These are phyloP conservation scores for Wallacemonas sp. DNA, from an alignment of 208 protist species.

Conservation along the genomic window DNA sequence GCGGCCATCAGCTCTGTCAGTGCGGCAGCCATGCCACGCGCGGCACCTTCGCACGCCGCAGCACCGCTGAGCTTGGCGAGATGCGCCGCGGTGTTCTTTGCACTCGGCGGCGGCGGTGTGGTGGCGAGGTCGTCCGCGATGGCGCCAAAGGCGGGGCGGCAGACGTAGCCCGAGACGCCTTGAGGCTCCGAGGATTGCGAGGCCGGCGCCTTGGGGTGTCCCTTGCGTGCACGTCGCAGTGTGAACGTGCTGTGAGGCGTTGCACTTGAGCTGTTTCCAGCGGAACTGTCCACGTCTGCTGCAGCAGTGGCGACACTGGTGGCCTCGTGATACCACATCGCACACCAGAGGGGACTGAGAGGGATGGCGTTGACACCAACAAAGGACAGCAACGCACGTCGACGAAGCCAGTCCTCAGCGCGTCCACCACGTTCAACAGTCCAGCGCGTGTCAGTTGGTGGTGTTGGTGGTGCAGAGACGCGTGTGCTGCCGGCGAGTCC, in stretches of 20 bases:
- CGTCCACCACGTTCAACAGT: no score
- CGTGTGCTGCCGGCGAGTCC: no score
- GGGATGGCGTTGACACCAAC: conserved; percentile 39
- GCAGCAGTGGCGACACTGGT: no score
- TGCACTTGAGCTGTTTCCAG: no score
- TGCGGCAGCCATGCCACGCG: background rate
- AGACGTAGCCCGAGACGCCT: no score
- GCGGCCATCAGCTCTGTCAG: background rate
- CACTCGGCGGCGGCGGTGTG: background rate
- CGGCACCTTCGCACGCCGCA: background rate
- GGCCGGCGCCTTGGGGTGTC: no score
- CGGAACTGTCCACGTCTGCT: no score
- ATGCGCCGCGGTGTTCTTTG: background rate
- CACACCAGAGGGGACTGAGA: conserved; percentile 28
- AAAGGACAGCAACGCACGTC: conserved; percentile 60
- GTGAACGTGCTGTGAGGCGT: no score
- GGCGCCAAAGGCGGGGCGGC: background rate
- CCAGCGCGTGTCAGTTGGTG: no score
- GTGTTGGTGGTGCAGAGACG: no score
- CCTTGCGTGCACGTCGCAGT: no score
- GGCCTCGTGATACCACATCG: conserved; percentile 13
- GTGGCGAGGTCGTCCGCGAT: background rate
- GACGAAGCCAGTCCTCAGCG: conserved; percentile 25
- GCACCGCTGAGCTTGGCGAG: background rate
- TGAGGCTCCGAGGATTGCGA: no score